Percentiles rank a stretch among this genome's conserved stretches.
Conservation (phyloP, 73 alveolate species). For the Paraurostyla sp. region DNA sequence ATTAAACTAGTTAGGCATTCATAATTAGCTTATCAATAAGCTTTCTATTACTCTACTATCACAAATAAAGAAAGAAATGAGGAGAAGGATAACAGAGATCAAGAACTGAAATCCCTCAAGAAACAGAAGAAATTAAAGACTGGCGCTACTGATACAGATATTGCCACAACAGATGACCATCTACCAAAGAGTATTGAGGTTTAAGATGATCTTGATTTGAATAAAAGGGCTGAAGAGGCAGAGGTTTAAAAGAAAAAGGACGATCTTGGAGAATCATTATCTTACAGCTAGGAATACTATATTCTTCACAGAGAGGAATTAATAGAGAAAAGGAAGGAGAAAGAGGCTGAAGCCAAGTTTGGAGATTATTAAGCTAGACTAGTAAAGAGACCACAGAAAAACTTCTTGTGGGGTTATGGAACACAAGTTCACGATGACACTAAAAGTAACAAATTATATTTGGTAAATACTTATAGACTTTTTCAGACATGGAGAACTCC, state of each 20-base stretch:
- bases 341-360: constrained; percentile 69
- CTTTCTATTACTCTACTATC: too few relatives aligned
- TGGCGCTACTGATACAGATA: too few relatives aligned
- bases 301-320: constrained; percentile 33
- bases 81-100: too few relatives aligned
- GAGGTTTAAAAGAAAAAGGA: constrained; percentile 5
- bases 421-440: constrained; percentile 57
- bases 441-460: too few relatives aligned
- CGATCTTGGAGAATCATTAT: neutral
- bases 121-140: too few relatives aligned
- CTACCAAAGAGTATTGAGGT: neutral
- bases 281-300: constrained; percentile 48
- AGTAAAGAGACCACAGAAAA: constrained; percentile 76
- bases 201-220: neutral
- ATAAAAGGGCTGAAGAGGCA: neutral
- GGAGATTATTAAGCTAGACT: constrained; percentile 69
- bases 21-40: too few relatives aligned
- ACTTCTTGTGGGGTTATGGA: constrained; percentile 79
- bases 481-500: constrained; percentile 54
- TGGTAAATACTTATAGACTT: too few relatives aligned
- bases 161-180: neutral
- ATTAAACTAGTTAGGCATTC: too few relatives aligned
- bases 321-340: constrained; percentile 3
- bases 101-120: too few relatives aligned
- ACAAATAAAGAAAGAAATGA: too few relatives aligned